Percentiles rank a stretch among this genome's conserved stretches.
These are phyloP conservation scores for Russula virescens DNA, from an alignment of 768 basidiomycete species.

Conservation along the genomic window DNA sequence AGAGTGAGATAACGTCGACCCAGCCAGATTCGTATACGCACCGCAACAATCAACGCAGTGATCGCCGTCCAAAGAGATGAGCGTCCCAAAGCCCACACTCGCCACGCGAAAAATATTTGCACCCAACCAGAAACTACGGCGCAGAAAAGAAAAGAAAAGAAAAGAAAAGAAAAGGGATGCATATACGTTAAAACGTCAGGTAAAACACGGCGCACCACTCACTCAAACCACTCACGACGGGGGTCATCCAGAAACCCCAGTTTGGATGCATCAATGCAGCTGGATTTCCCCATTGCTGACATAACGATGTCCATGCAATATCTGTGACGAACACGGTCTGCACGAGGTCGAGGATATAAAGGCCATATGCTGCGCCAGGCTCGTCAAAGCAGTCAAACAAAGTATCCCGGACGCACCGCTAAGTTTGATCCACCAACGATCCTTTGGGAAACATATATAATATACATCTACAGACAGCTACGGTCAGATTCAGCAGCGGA, in stretches of 20 bases:
- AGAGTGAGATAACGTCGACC: neutral
- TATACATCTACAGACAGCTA: conserved; percentile 1
- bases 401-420: neutral
- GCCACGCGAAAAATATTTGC: conserved; percentile 10
- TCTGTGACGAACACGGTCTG: neutral
- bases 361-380: neutral
- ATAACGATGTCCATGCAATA: neutral
- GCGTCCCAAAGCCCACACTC: conserved; percentile 1
- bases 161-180: too few species aligned
- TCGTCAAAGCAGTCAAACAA: neutral
- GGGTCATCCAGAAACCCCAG: neutral
- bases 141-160: too few species aligned
- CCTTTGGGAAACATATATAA: neutral
- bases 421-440: neutral
- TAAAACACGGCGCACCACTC: neutral
- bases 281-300: neutral
- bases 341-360: neutral
- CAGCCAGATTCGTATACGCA: neutral
- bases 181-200: neutral
- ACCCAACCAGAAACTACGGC: conserved; percentile 2
- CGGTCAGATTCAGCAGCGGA: neutral
- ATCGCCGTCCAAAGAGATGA: conserved; percentile 1
- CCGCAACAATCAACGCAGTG: neutral
- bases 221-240: neutral
- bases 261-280: neutral